Conservation (phyloP, 2,329 filamentous ascomycete genomes). For the Talaromyces albobiverticillius region DNA sequence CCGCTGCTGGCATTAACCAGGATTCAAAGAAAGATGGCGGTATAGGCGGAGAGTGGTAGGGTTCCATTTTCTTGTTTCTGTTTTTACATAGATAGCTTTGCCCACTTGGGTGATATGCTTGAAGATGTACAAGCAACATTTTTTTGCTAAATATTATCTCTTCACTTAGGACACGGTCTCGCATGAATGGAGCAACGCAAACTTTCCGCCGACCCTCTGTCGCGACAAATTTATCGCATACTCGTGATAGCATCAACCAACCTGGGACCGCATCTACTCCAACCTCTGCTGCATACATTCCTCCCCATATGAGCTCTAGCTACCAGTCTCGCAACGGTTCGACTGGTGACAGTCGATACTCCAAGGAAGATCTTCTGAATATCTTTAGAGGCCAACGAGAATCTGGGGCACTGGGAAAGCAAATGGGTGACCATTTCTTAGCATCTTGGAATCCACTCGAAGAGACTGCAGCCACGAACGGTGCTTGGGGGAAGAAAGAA, state of each 20-base stretch:
- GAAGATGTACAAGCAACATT: background rate
- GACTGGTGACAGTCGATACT: conserved; percentile 62
- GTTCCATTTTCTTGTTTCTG: conserved; percentile 22
- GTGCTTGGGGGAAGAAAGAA: conserved; percentile 71
- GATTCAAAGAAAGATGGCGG: conserved; percentile 58
- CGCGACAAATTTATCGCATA: conserved; percentile 52
- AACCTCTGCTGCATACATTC: conserved; percentile 55
- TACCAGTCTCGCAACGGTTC: conserved; percentile 54
- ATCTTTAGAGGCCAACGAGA: conserved; percentile 63
- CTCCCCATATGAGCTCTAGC: conserved; percentile 57
- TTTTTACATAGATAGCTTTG: no score
- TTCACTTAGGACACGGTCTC: conserved; percentile 54
- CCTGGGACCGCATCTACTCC: conserved; percentile 36
- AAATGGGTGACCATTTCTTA: conserved; percentile 67
- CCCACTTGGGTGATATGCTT: background rate
- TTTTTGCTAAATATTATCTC: conserved; percentile 18
- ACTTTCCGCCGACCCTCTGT: conserved; percentile 65
- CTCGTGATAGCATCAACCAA: conserved; percentile 41
- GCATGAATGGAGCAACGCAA: conserved; percentile 64
- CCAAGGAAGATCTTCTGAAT: conserved; percentile 73
- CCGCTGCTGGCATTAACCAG: conserved; percentile 71
- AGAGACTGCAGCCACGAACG: conserved; percentile 60
- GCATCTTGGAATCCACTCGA: conserved; percentile 76
- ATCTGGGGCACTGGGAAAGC: conserved; percentile 54
- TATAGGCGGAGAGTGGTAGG: conserved; percentile 71